Base-by-base conservation (phyloP, 2,329 filamentous ascomycete species). In the Colletotrichum tamarilloi region DNA sequence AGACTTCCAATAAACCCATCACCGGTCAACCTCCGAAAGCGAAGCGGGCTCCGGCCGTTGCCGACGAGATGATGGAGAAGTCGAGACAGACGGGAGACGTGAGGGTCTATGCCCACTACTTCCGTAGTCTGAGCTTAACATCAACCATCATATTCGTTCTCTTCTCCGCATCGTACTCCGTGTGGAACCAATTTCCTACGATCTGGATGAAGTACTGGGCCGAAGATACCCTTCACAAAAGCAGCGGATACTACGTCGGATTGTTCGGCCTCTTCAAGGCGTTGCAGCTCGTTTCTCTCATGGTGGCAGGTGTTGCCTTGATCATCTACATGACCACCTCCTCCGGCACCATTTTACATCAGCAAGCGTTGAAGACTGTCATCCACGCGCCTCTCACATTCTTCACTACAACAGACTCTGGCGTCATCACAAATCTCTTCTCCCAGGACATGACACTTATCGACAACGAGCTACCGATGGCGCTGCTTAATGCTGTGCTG, bases 371-470 rank as follows among this genome's bases (percentile, higher is more conserved):
- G 12, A 16, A 24, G 1, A 77, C 78, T 0, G 64, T 79, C 4
- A 67, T 79, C 11, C 75, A 76, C 24, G 83, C 83, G 0, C 82
- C 82, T 1, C 67, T 84, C n/a, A 75, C 74, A 2, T 84, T 85
- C 72, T 83, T 84, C 65, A 81, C 80, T 0, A 76, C 66, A 1
- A 84, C 80, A 0, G 83, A 85, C 64, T 76, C 77, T 1, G 84
- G 84, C 6, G 76, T 79, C 22, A 78, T 82, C 30, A 80, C 80
- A 9, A 84, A 83, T 30, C 77, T 82, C 22, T 85, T 85, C 72
- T 83, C 81, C 12, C 83, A 84, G 53, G 84, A 85, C 38, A 77
- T 84, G 71, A 78, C 77, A 0, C 76, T 84, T 0, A 77, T 84
- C 26, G 82, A 84, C 38, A 78, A 76, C 2, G 79, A 82, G 63